Conservation (phyloP, 163 green algal species). For the Picocystis sp. region DNA sequence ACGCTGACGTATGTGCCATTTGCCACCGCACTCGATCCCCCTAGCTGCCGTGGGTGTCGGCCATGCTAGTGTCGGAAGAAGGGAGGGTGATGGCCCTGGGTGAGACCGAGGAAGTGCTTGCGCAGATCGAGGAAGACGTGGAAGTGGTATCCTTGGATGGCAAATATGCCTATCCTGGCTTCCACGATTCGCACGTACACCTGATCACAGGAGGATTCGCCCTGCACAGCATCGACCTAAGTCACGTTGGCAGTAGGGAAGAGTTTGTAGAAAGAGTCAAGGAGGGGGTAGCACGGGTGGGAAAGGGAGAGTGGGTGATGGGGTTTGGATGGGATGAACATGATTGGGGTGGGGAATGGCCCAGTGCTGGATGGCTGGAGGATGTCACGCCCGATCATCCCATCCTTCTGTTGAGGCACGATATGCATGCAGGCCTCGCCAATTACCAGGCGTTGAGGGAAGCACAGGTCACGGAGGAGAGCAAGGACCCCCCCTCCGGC, state of each 20-base stretch:
- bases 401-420: constrained; percentile 33
- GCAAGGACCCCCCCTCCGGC: constrained; percentile 19
- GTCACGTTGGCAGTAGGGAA: constrained; percentile 4
- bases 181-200: constrained; percentile 36
- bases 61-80: no score
- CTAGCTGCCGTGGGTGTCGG: no score
- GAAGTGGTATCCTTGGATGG: neutral
- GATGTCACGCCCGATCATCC: constrained; percentile 17
- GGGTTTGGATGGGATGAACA: constrained; percentile 35
- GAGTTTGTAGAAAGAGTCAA: constrained; percentile 10
- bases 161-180: constrained; percentile 12
- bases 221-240: constrained; percentile 20
- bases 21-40: no score
- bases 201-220: constrained; percentile 23
- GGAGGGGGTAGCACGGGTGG: constrained; percentile 8
- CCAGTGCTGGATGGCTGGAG: constrained; percentile 26
- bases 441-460: constrained; percentile 32
- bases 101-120: no score
- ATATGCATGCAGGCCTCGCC: constrained; percentile 41
- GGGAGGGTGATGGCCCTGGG: no score
- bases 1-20: no score
- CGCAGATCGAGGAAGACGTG: neutral
- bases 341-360: constrained; percentile 25
- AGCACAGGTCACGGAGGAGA: constrained; percentile 20
- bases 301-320: constrained; percentile 27